Percentiles rank a stretch among this genome's conserved stretches.
phyloP scores from a whole-genome alignment of 129 eudicot genomes.

The Arctium minus region DNA sequence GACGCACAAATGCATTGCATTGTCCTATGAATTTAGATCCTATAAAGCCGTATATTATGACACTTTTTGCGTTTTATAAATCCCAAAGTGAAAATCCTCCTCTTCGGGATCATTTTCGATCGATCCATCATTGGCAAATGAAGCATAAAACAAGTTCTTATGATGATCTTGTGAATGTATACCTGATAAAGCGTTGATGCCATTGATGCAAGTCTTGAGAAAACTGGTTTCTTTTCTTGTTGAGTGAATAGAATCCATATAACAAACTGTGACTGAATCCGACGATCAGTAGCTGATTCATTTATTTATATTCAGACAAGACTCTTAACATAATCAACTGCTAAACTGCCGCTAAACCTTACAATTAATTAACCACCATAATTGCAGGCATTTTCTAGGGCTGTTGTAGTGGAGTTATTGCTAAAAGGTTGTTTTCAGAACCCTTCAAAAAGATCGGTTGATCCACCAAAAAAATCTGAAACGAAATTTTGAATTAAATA shows the following conservation, averaged over 20 bases:
- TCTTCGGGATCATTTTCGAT: not conserved
- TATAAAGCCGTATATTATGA: no score
- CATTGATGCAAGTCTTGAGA: constrained; percentile 16
- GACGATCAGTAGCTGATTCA: not conserved
- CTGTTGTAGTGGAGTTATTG: not conserved
- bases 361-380: not conserved
- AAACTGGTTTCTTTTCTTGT: constrained; percentile 6
- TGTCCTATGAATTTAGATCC: no score
- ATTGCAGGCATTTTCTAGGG: not conserved
- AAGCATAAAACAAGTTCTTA: no score
- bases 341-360: not conserved
- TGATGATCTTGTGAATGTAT: not conserved
- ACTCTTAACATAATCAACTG: not conserved
- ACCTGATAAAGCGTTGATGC: constrained; percentile 23
- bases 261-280: not conserved
- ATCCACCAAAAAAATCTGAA: not conserved
- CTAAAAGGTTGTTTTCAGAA: not conserved
- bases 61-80: no score
- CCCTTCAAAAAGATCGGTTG: not conserved
- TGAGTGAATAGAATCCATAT: not conserved
- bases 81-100: not conserved
- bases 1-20: no score
- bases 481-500: not conserved
- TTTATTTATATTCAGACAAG: not conserved
- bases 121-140: not conserved